Evolutionary conservation across 768 basidiomycete genomes (phyloP).

Genomic region (Scleroderma citrinum): DNA sequence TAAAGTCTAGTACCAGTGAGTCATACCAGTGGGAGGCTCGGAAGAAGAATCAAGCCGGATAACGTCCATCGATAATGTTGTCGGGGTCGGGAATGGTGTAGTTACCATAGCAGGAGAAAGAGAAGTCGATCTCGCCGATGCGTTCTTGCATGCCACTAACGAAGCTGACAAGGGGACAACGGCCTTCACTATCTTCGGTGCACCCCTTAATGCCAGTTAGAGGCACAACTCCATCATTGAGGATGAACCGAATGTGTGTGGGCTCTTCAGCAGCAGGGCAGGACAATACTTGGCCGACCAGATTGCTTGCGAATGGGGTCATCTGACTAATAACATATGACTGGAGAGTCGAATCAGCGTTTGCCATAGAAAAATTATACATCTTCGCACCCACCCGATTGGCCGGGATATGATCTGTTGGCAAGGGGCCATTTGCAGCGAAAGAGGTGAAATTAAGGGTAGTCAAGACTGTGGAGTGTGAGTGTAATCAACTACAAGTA

Average conservation of each 20-base stretch:
- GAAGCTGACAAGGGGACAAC: slow-evolving; percentile 37
- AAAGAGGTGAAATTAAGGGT: slow-evolving; percentile 43
- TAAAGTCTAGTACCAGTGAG: too few species aligned
- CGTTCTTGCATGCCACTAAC: slow-evolving; percentile 32
- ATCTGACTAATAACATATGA: slow-evolving; percentile 39
- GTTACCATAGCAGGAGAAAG: slow-evolving; percentile 40
- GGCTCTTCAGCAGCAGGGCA: slow-evolving; percentile 27
- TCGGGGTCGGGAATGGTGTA: slow-evolving; percentile 39
- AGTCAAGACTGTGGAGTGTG: slow-evolving; percentile 25
- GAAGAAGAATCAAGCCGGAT: slow-evolving; percentile 16
- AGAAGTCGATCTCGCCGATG: slow-evolving; percentile 37
- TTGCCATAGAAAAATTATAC: neutral
- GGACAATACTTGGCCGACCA: slow-evolving; percentile 40
- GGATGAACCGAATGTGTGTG: slow-evolving; percentile 37
- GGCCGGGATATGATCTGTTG: slow-evolving; percentile 31
- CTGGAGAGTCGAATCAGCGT: slow-evolving; percentile 3
- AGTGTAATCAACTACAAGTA: too few species aligned
- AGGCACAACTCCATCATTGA: slow-evolving; percentile 50
- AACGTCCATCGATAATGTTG: slow-evolving; percentile 33
- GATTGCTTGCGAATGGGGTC: slow-evolving; percentile 42
- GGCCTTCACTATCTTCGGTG: slow-evolving; percentile 33
- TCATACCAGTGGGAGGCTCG: neutral
- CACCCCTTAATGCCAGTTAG: slow-evolving; percentile 41
- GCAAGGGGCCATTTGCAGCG: slow-evolving; percentile 35
- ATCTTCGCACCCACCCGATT: slow-evolving; percentile 19